Evolutionary conservation across 2,329 filamentous ascomycete species (phyloP).

Genomic region (Diaporthe australafricana): DNA sequence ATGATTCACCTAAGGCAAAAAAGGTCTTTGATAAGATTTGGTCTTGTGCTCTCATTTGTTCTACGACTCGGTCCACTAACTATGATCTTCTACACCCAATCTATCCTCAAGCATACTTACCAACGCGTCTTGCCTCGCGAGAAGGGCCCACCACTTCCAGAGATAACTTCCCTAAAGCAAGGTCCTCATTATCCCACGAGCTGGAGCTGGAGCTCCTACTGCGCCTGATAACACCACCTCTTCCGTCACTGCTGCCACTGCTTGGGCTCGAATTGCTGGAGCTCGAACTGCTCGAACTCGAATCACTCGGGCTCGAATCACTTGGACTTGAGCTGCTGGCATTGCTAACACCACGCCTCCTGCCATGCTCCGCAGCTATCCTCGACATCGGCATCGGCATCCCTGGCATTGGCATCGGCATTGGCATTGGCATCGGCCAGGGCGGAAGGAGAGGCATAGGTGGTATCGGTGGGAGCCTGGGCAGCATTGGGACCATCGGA

Average conservation of each 20-base stretch:
- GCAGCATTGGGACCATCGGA: not conserved
- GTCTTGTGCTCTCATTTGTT: not conserved
- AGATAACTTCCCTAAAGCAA: too few species aligned
- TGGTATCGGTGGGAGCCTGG: not conserved
- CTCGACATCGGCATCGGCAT: too few species aligned
- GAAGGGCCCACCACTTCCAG: not conserved
- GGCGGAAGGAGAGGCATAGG: not conserved
- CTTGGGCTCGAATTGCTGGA: not conserved
- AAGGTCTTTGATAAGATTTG: too few species aligned
- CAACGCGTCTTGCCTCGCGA: too few species aligned
- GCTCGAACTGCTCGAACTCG: too few species aligned
- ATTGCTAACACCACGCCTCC: not conserved
- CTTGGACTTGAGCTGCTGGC: not conserved
- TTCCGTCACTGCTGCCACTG: too few species aligned
- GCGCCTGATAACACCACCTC: too few species aligned
- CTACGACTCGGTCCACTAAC: not conserved
- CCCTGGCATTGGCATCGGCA: not conserved
- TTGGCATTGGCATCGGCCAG: not conserved
- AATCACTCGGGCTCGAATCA: too few species aligned
- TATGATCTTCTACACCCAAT: not conserved
- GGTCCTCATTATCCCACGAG: not conserved
- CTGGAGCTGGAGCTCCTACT: too few species aligned
- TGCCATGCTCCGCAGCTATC: rapidly evolving
- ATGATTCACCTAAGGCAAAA: too few species aligned
- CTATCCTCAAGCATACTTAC: not conserved